phyloP scores from a whole-genome alignment of 495 filamentous ascomycete species.

The Aspergillus steynii region DNA sequence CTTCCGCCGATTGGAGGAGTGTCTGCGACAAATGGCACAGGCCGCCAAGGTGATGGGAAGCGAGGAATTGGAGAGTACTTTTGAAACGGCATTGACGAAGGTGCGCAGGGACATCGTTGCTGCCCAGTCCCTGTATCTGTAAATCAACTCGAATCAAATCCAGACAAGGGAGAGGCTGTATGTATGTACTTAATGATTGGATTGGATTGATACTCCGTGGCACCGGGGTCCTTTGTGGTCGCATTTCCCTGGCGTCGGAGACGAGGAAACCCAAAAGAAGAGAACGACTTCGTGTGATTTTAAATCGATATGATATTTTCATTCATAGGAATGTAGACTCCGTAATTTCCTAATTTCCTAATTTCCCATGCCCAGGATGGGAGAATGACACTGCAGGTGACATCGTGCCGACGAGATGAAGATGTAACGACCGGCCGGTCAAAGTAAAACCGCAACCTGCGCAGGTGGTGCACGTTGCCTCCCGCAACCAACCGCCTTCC shows the following conservation, averaged over 20 bases:
- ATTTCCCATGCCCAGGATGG: not conserved
- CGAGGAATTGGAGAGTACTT: conserved; percentile 86
- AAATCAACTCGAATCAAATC: conserved; percentile 19
- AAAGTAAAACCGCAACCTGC: conserved; percentile 23
- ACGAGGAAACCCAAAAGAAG: conserved; percentile 1
- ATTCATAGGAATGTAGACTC: too few relatives aligned
- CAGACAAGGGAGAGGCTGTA: not conserved
- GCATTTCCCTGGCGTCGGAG: conserved; percentile 29
- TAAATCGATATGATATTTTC: not conserved
- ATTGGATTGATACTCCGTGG: not conserved
- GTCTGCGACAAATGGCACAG: conserved; percentile 96
- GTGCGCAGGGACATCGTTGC: conserved; percentile 90
- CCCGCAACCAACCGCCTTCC: conserved; percentile 40
- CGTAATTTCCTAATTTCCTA: not conserved
- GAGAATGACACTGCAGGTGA: not conserved
- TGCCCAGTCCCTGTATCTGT: conserved; percentile 89
- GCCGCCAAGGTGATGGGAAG: conserved; percentile 97
- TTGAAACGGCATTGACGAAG: conserved; percentile 79
- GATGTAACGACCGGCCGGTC: too few relatives aligned
- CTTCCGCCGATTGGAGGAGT: conserved; percentile 92
- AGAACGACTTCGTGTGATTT: not conserved
- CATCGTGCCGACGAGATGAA: not conserved
- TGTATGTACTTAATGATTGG: not conserved
- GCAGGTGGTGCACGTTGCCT: conserved; percentile 42
- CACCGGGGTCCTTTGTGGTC: not conserved